Percentiles rank a stretch among this genome's conserved stretches.
These are phyloP conservation scores for Dactylella cylindrospora DNA, from an alignment of 2,329 filamentous ascomycete species.

Conservation along the genomic window DNA sequence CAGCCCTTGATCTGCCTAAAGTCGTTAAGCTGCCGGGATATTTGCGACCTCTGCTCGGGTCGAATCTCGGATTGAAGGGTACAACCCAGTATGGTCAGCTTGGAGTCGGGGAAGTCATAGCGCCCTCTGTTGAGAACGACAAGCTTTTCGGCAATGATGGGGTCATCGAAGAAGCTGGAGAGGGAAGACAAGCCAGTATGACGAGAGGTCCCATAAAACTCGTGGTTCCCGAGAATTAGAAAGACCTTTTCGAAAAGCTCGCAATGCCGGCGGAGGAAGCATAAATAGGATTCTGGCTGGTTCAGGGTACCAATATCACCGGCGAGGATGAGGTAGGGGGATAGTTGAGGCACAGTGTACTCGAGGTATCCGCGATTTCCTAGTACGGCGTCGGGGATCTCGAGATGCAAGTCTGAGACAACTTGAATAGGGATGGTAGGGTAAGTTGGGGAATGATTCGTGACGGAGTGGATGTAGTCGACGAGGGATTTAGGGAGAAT, in stretches of 20 bases:
- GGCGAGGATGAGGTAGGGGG: slow-evolving; percentile 56
- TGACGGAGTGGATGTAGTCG: slow-evolving; percentile 42
- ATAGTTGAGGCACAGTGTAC: slow-evolving; percentile 54
- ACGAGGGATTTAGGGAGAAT: slow-evolving; percentile 43
- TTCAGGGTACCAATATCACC: slow-evolving; percentile 59
- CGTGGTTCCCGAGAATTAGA: slow-evolving; percentile 60
- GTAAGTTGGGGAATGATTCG: slow-evolving; percentile 36
- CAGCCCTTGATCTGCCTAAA: slow-evolving; percentile 60
- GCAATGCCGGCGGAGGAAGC: slow-evolving; percentile 55
- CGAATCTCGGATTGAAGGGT: slow-evolving; percentile 61
- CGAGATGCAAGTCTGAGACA: slow-evolving; percentile 59
- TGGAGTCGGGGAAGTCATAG: slow-evolving; percentile 52
- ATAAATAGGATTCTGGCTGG: slow-evolving; percentile 56
- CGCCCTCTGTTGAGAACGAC: slow-evolving; percentile 55
- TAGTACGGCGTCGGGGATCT: slow-evolving; percentile 53
- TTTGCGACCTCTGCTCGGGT: slow-evolving; percentile 51
- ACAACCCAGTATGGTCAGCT: slow-evolving; percentile 61
- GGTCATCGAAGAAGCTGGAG: slow-evolving; percentile 52
- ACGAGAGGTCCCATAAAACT: slow-evolving; percentile 57
- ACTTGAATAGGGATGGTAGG: slow-evolving; percentile 51
- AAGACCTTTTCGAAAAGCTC: slow-evolving; percentile 55
- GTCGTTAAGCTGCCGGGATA: slow-evolving; percentile 58
- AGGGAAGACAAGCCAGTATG: slow-evolving; percentile 53
- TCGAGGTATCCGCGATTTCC: slow-evolving; percentile 50
- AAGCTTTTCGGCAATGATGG: slow-evolving; percentile 52